Evolutionary conservation across 2,329 filamentous ascomycete genomes (phyloP).

Genomic region (Zymoseptoria tritici): DNA sequence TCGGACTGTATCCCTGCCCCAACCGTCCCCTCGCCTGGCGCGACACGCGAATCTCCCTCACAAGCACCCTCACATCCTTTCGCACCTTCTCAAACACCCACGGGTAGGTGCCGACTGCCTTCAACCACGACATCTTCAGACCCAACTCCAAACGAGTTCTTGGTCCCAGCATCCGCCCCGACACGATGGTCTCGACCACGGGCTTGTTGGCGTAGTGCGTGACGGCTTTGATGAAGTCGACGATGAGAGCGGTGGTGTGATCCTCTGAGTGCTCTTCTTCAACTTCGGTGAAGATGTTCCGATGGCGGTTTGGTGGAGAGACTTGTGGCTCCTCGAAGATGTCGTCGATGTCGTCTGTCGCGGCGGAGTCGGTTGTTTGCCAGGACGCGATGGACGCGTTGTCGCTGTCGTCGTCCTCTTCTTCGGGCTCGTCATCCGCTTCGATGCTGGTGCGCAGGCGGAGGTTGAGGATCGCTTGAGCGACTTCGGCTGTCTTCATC

Average conservation of each 20-base stretch:
- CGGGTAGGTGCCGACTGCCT: not conserved
- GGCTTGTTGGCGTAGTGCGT: constrained; percentile 11
- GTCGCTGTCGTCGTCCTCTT: not conserved
- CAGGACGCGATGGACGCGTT: not conserved
- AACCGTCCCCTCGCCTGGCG: not conserved
- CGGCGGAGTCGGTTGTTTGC: not conserved
- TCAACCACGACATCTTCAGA: not conserved
- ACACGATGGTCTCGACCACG: not conserved
- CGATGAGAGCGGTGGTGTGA: not conserved
- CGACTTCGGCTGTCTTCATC: not conserved
- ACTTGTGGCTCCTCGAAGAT: not conserved
- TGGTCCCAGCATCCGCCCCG: not conserved
- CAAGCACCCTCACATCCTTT: not conserved
- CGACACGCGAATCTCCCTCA: not conserved
- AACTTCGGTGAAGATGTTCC: too few species aligned
- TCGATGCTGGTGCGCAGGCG: not conserved
- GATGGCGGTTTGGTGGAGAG: too few species aligned
- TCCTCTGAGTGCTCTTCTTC: not conserved
- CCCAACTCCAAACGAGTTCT: not conserved
- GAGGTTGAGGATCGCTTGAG: not conserved
- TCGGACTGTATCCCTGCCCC: not conserved
- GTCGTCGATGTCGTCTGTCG: not conserved
- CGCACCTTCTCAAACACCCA: not conserved
- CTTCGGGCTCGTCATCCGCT: not conserved
- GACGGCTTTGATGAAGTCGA: constrained; percentile 5